phyloP scores from a whole-genome alignment of 192 early-diverging fungal species.

The Mortierella antarctica region DNA sequence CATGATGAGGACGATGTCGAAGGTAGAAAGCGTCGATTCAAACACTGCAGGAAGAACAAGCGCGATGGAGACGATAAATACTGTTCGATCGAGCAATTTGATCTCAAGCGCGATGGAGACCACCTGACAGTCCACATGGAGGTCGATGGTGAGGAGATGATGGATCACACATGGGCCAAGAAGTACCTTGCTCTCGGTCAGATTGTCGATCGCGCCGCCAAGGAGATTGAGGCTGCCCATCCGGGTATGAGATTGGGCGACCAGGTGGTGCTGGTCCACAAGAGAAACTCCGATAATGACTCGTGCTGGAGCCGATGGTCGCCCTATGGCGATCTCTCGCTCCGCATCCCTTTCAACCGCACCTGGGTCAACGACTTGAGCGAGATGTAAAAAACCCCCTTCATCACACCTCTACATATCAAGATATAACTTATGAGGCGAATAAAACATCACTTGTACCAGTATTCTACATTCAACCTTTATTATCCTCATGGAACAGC shows the following conservation, averaged over 20 bases:
- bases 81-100: not conserved
- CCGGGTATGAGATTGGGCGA: slow-evolving; percentile 32
- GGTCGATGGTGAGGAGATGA: slow-evolving; percentile 34
- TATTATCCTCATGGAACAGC: slow-evolving; percentile 5
- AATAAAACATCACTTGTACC: slow-evolving; percentile 1
- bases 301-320: slow-evolving; percentile 27
- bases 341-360: slow-evolving; percentile 39
- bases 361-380: slow-evolving; percentile 41
- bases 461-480: no score
- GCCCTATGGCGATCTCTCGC: slow-evolving; percentile 19
- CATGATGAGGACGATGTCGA: slow-evolving; percentile 1
- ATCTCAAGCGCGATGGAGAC: slow-evolving; percentile 19
- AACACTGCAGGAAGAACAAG: not conserved
- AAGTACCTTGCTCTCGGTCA: slow-evolving; percentile 35
- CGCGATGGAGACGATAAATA: not conserved
- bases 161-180: slow-evolving; percentile 24
- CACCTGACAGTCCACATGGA: slow-evolving; percentile 23
- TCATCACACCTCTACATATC: not conserved
- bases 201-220: slow-evolving; percentile 34
- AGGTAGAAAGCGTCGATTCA: not conserved
- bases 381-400: not conserved
- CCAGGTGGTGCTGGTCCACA: slow-evolving; percentile 42
- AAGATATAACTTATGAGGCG: not conserved
- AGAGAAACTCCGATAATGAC: not conserved
- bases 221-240: slow-evolving; percentile 29